A percentile compares a stretch with the other conserved stretches of the same genome.
phyloP scores from a whole-genome alignment of 805 yeast genomes.

The Metschnikowia picachoensis region DNA sequence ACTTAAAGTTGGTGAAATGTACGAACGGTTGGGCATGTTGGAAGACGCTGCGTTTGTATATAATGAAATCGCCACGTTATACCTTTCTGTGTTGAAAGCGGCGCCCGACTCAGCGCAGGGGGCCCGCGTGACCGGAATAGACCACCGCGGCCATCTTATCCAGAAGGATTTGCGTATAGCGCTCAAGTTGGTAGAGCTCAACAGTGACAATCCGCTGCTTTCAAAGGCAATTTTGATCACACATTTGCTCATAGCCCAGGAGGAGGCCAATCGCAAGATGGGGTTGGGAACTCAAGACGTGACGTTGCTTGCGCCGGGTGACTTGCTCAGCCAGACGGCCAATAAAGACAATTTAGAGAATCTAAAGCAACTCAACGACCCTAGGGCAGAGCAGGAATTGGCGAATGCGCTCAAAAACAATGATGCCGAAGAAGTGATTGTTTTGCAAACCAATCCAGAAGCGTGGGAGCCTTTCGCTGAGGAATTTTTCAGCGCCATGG shows the following conservation, averaged over 20 bases:
- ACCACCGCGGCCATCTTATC: slow-evolving; percentile 52
- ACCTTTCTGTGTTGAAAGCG: slow-evolving; percentile 48
- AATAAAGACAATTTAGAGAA: neutral
- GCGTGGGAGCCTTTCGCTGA: slow-evolving; percentile 74
- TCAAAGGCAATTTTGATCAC: slow-evolving; percentile 58
- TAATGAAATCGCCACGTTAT: slow-evolving; percentile 59
- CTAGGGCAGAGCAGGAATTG: neutral
- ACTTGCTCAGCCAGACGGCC: neutral
- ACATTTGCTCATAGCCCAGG: slow-evolving; percentile 63
- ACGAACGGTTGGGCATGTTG: slow-evolving; percentile 58
- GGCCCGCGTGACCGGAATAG: slow-evolving; percentile 20
- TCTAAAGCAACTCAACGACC: neutral
- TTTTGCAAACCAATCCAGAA: slow-evolving; percentile 36
- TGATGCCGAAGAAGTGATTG: slow-evolving; percentile 15
- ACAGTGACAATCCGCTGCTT: slow-evolving; percentile 42
- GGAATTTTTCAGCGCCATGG: slow-evolving; percentile 76
- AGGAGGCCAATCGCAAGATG: slow-evolving; percentile 49
- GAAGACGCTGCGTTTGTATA: slow-evolving; percentile 67
- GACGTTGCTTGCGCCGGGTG: slow-evolving; percentile 8
- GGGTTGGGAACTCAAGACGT: slow-evolving; percentile 16
- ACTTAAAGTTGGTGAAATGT: slow-evolving; percentile 83
- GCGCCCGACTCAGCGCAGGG: slow-evolving; percentile 26
- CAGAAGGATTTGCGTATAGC: slow-evolving; percentile 70
- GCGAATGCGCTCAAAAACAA: slow-evolving; percentile 2
- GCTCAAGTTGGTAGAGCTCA: slow-evolving; percentile 60